These are phyloP conservation scores for Blepharisma japonicum DNA, from an alignment of 73 alveolate species.

Conservation along the genomic window DNA sequence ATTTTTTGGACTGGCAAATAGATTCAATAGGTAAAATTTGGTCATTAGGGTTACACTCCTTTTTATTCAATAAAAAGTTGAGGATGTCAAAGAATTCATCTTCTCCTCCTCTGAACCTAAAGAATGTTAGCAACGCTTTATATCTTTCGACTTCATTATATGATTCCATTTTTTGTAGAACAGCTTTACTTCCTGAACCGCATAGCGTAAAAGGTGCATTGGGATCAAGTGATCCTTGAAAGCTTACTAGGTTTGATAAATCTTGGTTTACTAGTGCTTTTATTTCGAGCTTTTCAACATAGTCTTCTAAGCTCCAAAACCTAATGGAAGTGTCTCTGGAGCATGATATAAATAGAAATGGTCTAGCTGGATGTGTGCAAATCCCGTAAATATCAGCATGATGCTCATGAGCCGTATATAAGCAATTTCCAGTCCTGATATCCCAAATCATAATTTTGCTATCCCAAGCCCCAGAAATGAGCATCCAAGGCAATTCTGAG, in stretches of 20 bases:
- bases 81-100: slow-evolving; percentile 49
- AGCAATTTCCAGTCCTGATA: slow-evolving; percentile 60
- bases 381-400: slow-evolving; percentile 84
- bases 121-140: slow-evolving; percentile 29
- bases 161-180: not conserved
- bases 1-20: slow-evolving; percentile 33
- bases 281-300: not conserved
- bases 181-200: slow-evolving; percentile 36
- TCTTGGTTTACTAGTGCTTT: not conserved
- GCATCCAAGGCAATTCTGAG: slow-evolving; percentile 66
- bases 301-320: slow-evolving; percentile 41
- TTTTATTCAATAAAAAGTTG: slow-evolving; percentile 31
- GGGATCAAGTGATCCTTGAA: not conserved
- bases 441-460: slow-evolving; percentile 73
- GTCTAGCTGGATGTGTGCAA: slow-evolving; percentile 62
- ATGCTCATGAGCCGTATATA: slow-evolving; percentile 58
- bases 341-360: slow-evolving; percentile 71
- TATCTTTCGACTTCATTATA: slow-evolving; percentile 23
- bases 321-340: slow-evolving; percentile 79
- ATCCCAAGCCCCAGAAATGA: slow-evolving; percentile 86
- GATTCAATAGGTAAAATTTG: slow-evolving; percentile 45
- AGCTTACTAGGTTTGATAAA: not conserved
- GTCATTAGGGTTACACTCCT: slow-evolving; percentile 34
- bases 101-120: slow-evolving; percentile 45
- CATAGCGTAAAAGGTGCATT: slow-evolving; percentile 25